Evolutionary conservation across 1,284 basidiomycete genomes (phyloP), one percentile per base, ranked within the genome.

Genomic region (Ceratobasidium sp.): DNA sequence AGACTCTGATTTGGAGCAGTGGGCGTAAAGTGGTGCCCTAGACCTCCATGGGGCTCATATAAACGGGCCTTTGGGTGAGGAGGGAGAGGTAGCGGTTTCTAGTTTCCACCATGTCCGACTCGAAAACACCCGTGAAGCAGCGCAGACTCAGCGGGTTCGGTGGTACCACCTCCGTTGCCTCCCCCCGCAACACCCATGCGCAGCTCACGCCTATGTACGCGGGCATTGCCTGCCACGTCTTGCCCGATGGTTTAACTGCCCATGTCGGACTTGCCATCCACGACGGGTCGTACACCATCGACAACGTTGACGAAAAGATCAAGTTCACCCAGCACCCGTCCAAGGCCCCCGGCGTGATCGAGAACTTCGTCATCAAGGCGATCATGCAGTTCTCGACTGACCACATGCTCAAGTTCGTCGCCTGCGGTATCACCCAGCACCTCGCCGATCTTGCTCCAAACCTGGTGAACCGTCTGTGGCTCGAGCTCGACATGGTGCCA

Each of bases 391-490:
- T 93, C 84, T 89, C 88, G 48, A 77, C 75, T 54, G 75, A 91
- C 78, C 92, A 93, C 80, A 82, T 93, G 33, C 92, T 91, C 87
- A 94, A 94, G 85, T 94, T 94, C 85, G 85, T 94, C 76, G 92
- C 91, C 73, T 86, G 87, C 8, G 88, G 88, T 78, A 84, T 89
- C 60, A 87, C 88, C 44, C 69, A 77, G 44, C 51, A n/a, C 44
- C 69, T 77, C 9, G 60, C 60, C 57, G 54, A 74, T 45, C 56
- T 92, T 89, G 86, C 85, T 54, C 92, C 92, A 9, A 93, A 93
- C 79, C 83, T 94, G 33, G 92, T 91, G 82, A 93, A 92, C 51
- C 89, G 89, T 63, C 87, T 93, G 19, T 92, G 93, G 93, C 81
- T 92, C 73, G 90, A 91, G 64, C 81, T 90, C 81, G 91, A 93